phyloP scores from a whole-genome alignment of 225 moss, liverwort and hornwort genomes.

The Polytrichum formosum region DNA sequence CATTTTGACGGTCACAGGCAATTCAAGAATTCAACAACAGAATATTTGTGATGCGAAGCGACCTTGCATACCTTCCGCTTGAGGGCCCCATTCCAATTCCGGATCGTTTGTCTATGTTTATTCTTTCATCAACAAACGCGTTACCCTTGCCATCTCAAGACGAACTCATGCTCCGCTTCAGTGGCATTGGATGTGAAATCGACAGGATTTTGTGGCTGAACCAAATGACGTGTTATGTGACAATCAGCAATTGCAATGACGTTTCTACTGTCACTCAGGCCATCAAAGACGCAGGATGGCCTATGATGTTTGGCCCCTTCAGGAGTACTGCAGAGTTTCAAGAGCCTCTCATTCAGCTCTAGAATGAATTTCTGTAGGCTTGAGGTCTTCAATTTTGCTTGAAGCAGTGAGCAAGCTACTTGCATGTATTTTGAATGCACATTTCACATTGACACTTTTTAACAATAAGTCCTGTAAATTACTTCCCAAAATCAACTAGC shows the following conservation, averaged over 20 bases:
- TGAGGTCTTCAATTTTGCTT: too few species aligned
- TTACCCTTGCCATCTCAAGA: constrained; percentile 53
- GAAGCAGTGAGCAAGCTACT: too few species aligned
- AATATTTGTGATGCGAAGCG: constrained; percentile 42
- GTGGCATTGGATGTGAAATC: constrained; percentile 25
- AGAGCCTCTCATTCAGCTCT: constrained; percentile 32
- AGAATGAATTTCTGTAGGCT: constrained; percentile 1
- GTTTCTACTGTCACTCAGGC: constrained; percentile 24
- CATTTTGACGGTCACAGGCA: constrained; percentile 19
- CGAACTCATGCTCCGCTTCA: constrained; percentile 42
- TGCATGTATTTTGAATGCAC: too few species aligned
- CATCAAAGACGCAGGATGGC: constrained; percentile 32
- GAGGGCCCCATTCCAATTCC: constrained; percentile 44
- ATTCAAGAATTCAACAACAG: constrained; percentile 39
- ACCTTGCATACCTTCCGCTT: constrained; percentile 47
- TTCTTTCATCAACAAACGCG: constrained; percentile 37
- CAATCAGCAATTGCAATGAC: constrained; percentile 33
- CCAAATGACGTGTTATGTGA: constrained; percentile 49
- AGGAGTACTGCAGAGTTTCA: constrained; percentile 42
- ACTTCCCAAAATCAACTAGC: too few species aligned
- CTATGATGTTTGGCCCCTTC: constrained; percentile 38
- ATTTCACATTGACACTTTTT: too few species aligned
- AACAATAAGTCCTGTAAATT: too few species aligned
- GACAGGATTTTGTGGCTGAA: constrained; percentile 49
- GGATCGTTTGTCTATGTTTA: constrained; percentile 48